Evolutionary conservation across 805 yeast species (phyloP).

Genomic region (Metschnikowia cubensis): DNA sequence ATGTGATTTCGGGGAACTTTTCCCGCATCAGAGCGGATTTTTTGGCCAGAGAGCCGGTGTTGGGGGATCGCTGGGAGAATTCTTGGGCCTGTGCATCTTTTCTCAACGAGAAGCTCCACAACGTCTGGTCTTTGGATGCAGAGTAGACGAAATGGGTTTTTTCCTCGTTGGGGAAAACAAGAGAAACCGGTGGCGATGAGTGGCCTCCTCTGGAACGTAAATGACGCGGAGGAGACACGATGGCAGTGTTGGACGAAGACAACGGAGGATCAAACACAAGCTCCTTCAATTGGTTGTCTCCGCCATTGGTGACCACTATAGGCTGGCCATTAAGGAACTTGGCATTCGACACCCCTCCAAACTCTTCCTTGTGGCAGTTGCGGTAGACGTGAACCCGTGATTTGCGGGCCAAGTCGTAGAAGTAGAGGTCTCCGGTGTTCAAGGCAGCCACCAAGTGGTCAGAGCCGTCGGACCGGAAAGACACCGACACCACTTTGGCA

Average conservation of each 20-base stretch:
- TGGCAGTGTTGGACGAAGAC: slow-evolving; percentile 55
- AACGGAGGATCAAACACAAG: slow-evolving; percentile 90
- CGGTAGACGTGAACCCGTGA: slow-evolving; percentile 73
- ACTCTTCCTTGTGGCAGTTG: slow-evolving; percentile 64
- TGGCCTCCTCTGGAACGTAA: slow-evolving; percentile 98
- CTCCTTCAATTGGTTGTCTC: slow-evolving; percentile 85
- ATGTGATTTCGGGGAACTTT: slow-evolving; percentile 72
- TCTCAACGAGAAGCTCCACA: slow-evolving; percentile 90
- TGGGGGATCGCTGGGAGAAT: slow-evolving; percentile 69
- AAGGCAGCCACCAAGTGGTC: slow-evolving; percentile 80
- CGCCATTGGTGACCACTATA: slow-evolving; percentile 82
- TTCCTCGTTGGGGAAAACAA: slow-evolving; percentile 71
- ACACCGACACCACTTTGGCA: slow-evolving; percentile 52
- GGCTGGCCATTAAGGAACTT: slow-evolving; percentile 89
- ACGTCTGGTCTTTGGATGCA: slow-evolving; percentile 78
- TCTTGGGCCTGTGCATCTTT: slow-evolving; percentile 97
- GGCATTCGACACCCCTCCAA: slow-evolving; percentile 75
- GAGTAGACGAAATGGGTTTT: slow-evolving; percentile 79
- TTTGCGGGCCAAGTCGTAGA: slow-evolving; percentile 73
- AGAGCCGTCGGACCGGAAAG: slow-evolving; percentile 89
- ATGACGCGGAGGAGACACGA: slow-evolving; percentile 85
- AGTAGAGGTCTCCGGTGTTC: slow-evolving; percentile 74
- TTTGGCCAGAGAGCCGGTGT: slow-evolving; percentile 20
- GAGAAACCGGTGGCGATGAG: slow-evolving; percentile 77
- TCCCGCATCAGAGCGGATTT: slow-evolving; percentile 50